Evolutionary conservation across 1,284 basidiomycete species (phyloP).

Genomic region (Meira miltonrushii): DNA sequence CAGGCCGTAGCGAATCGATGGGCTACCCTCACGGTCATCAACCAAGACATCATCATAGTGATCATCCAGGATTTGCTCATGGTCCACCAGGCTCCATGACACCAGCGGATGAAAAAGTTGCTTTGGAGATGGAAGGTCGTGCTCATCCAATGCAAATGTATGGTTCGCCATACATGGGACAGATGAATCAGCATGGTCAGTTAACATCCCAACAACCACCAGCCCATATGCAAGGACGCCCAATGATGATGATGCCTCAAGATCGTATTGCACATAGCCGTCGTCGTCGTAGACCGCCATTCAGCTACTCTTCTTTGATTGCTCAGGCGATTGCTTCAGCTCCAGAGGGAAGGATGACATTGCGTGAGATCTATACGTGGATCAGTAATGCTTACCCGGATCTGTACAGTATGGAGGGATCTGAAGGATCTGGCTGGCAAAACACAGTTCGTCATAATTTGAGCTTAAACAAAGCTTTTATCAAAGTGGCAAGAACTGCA

Average conservation of each 20-base stretch:
- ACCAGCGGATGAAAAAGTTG: background rate
- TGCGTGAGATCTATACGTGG: conserved; percentile 46
- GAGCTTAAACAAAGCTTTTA: conserved; percentile 39
- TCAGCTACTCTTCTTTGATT: conserved; percentile 44
- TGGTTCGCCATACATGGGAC: background rate
- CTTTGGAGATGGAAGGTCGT: background rate
- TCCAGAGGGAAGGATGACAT: conserved; percentile 35
- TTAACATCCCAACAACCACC: background rate
- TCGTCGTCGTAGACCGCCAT: conserved; percentile 33
- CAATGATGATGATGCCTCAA: conserved; percentile 11
- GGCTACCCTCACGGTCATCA: background rate
- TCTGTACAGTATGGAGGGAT: conserved; percentile 31
- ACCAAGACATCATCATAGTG: background rate
- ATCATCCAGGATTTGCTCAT: background rate
- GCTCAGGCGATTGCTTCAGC: conserved; percentile 44
- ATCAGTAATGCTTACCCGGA: conserved; percentile 36
- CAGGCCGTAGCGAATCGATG: background rate
- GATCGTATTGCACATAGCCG: conserved; percentile 38
- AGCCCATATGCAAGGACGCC: background rate
- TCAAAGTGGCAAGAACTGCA: conserved; percentile 35
- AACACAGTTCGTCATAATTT: conserved; percentile 47
- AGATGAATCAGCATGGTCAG: background rate
- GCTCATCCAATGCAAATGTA: background rate
- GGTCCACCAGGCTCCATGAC: background rate
- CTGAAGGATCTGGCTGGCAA: conserved; percentile 43